A percentile compares a stretch with the other conserved stretches of the same genome.
Evolutionary conservation across 2,329 filamentous ascomycete genomes (phyloP).

Genomic region (Achaetomium macrosporum): DNA sequence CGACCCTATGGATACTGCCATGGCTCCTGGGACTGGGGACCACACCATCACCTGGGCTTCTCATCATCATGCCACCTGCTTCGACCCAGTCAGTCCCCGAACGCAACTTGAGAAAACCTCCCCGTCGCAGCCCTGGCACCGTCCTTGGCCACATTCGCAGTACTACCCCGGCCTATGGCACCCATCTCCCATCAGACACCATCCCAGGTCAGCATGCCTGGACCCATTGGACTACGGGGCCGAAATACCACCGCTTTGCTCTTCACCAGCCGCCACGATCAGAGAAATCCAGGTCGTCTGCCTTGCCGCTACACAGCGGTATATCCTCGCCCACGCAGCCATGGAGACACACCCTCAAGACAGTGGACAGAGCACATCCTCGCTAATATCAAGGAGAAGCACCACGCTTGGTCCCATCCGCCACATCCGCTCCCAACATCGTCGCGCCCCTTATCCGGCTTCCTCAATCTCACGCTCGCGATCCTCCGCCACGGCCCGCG

Average conservation of each 20-base stretch:
- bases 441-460: too few relatives aligned
- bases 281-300: slow-evolving; percentile 16
- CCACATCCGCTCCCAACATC: too few relatives aligned
- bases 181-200: background rate
- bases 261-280: background rate
- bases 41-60: background rate
- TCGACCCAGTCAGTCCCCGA: background rate
- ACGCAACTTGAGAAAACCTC: background rate
- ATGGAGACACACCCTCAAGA: too few relatives aligned
- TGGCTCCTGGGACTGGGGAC: background rate
- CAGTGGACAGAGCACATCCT: too few relatives aligned
- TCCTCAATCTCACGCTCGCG: too few relatives aligned
- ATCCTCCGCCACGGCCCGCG: too few relatives aligned
- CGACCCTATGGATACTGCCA: background rate
- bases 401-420: too few relatives aligned
- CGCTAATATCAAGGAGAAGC: too few relatives aligned
- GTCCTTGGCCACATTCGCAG: background rate
- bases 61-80: background rate
- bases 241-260: background rate
- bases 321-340: too few relatives aligned
- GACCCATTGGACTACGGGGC: background rate
- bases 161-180: background rate
- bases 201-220: background rate
- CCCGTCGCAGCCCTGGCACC: background rate
- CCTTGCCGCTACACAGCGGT: background rate